A percentile compares a stretch with the other conserved stretches of the same genome.
phyloP scores from a whole-genome alignment of 352 stramenopile species.

The Globisporangium perplexum region DNA sequence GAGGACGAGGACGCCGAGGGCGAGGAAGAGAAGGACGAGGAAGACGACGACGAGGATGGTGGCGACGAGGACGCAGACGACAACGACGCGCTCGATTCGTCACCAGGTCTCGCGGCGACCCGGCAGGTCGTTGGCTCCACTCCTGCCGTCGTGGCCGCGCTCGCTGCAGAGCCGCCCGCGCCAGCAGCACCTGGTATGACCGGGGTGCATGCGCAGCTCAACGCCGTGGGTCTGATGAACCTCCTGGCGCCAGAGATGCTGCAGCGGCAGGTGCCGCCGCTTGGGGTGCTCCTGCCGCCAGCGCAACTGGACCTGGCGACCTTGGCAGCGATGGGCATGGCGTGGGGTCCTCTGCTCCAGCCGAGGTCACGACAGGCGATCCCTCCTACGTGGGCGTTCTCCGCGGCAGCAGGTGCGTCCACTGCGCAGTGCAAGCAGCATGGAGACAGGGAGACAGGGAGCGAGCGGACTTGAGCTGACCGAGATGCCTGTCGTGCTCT shows the following conservation, averaged over 20 bases:
- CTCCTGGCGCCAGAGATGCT: conserved; percentile 8
- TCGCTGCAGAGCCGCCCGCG: conserved; percentile 2
- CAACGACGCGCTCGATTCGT: conserved; percentile 1
- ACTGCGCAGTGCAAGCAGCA: conserved; percentile 5
- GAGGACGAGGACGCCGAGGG: no score
- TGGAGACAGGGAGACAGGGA: background rate
- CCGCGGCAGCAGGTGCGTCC: background rate
- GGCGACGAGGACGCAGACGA: background rate
- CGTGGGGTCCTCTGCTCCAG: conserved; percentile 3
- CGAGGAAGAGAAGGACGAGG: background rate
- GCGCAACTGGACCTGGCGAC: conserved; percentile 1
- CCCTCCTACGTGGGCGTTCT: background rate
- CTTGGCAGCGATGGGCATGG: conserved; percentile 10
- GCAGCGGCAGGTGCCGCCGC: conserved; percentile 19
- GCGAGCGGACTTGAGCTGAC: background rate
- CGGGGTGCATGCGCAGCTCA: conserved; percentile 3
- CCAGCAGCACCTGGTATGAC: conserved; percentile 4
- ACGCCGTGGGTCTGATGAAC: conserved; percentile 1
- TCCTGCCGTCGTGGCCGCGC: background rate
- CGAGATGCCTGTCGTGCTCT: background rate
- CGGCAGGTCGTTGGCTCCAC: background rate
- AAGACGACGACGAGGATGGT: background rate
- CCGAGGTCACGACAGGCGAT: background rate
- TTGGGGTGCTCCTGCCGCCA: conserved; percentile 33
- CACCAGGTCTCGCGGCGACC: background rate